These are phyloP conservation scores for Penicillium maclennaniae DNA, from an alignment of 495 filamentous ascomycete species.

Conservation along the genomic window DNA sequence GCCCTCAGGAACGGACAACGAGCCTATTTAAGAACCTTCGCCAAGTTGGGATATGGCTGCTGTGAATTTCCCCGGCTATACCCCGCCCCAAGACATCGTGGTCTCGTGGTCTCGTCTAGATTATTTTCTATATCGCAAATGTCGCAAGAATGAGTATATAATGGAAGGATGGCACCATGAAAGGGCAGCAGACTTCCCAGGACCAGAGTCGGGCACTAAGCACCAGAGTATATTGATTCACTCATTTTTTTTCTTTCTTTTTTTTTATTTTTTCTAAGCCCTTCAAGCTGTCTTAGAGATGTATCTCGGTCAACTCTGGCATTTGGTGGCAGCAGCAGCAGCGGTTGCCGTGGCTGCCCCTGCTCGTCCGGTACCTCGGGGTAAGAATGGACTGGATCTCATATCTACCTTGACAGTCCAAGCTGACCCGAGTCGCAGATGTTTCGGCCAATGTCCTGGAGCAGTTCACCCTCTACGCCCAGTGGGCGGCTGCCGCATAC, in stretches of 20 bases:
- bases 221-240: too few species aligned
- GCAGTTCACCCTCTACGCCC: conserved; percentile 58
- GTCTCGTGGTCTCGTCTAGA: not conserved
- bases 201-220: not conserved
- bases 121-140: not conserved
- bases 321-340: conserved; percentile 18
- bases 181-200: not conserved
- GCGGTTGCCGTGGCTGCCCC: conserved; percentile 25
- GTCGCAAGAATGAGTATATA: not conserved
- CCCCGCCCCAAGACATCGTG: not conserved
- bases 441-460: conserved; percentile 27
- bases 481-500: conserved; percentile 69
- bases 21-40: not conserved
- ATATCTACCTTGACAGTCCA: not conserved
- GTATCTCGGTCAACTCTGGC: conserved; percentile 9
- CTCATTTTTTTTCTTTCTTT: too few species aligned
- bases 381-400: conserved; percentile 12
- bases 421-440: conserved; percentile 15
- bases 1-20: conserved; percentile 6
- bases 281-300: not conserved
- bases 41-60: not conserved
- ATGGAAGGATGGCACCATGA: not conserved
- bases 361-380: conserved; percentile 20
- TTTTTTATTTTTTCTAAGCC: not conserved
- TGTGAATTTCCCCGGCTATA: not conserved